Evolutionary conservation across 345 rosid species (phyloP), one percentile per base, ranked within the genome.

Genomic region (Gossypium bickii): DNA sequence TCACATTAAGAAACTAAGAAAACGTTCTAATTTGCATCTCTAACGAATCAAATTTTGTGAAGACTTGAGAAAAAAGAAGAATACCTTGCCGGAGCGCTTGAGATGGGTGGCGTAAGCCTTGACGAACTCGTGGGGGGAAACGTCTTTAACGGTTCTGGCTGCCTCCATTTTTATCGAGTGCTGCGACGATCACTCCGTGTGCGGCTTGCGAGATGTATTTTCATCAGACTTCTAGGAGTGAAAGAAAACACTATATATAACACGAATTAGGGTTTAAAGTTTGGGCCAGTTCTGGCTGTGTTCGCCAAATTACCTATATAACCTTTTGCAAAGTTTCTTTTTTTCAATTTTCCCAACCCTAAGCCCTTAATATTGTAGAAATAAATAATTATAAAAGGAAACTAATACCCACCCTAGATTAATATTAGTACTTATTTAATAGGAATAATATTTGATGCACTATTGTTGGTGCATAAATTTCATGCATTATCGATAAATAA

Each of bases 71-170:
- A 17, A 0, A 7, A 29, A 13, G 18, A 64, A 5, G 7, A 20
- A 24, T 2, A 92, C 96, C 96, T 92, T 90, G 74, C 96, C 97
- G 72, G 97, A 90, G 79, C 94, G 91, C 83, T 92, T 92, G 82
- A 92, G 96, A 77, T 90, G 92, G 22, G 90, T 87, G 24, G 96
- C 85, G 48, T 90, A 92, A 47, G 96, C 97, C 81, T 87, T 92
- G 1, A 89, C 93, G 76, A 92, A 92, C 76, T 90, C 96, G 77
- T 90, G 96, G 51, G 97, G 91, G 2, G 94, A 90, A 60, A 92
- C 96, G 49, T 92, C 97, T 74, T 92, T 92, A 9, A 92, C 96
- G 7, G 88, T 86, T 74, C 75, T 86, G n/a, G 85, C 87, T 47
- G 88, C 80, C 48, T 89, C 87, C 91, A 87, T 87, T 67, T 65